Conservation (phyloP, 2,329 filamentous ascomycete species). For the Alternaria arborescens region DNA sequence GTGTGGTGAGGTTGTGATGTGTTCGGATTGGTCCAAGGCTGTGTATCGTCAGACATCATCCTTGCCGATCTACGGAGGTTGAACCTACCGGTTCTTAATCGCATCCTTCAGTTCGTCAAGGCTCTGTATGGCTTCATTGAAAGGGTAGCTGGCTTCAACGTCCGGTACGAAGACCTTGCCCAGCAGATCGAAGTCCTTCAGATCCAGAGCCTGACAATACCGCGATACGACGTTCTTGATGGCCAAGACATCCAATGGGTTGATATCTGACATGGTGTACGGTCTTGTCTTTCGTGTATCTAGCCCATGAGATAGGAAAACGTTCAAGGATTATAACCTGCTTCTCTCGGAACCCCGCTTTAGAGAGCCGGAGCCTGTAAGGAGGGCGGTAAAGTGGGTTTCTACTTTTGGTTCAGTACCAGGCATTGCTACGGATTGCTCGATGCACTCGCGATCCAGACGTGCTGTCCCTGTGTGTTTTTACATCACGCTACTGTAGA, state of each 20-base stretch:
- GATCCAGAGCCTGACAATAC: slow-evolving; percentile 57
- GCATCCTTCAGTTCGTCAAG: slow-evolving; percentile 43
- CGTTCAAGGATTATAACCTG: slow-evolving; percentile 11
- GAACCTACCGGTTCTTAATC: slow-evolving; percentile 45
- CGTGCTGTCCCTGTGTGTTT: background rate
- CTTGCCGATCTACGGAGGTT: background rate
- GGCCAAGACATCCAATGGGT: slow-evolving; percentile 44
- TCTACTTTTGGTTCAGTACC: background rate
- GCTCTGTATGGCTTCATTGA: slow-evolving; percentile 45
- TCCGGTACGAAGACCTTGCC: slow-evolving; percentile 52
- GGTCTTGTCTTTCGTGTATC: background rate
- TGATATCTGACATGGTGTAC: slow-evolving; percentile 25
- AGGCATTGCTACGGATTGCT: background rate
- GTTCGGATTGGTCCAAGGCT: slow-evolving; percentile 53
- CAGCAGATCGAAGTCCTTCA: slow-evolving; percentile 52
- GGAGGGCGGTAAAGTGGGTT: background rate
- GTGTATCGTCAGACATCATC: background rate
- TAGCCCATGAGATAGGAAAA: background rate
- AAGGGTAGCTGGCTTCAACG: slow-evolving; percentile 54
- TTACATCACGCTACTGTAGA: background rate
- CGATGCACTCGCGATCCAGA: background rate
- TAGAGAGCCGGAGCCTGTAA: slow-evolving; percentile 4
- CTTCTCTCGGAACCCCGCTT: slow-evolving; percentile 17
- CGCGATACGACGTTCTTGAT: slow-evolving; percentile 54
- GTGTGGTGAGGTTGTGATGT: slow-evolving; percentile 56